phyloP scores from a whole-genome alignment of 2,329 filamentous ascomycete genomes.

The Alternaria brassicicola region DNA sequence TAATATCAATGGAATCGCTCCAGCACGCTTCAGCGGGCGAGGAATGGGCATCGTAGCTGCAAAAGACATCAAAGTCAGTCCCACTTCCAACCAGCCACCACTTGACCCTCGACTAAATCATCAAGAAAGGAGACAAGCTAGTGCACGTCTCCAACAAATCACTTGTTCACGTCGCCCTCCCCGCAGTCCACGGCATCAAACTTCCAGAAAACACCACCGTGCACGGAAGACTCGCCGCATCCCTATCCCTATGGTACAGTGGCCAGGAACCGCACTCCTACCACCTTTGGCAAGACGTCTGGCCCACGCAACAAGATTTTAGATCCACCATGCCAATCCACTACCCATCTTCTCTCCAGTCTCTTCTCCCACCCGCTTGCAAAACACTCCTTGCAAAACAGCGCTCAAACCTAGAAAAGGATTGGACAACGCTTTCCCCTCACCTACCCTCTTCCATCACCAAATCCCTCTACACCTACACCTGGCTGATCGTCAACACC shows the following conservation, averaged over 20 bases:
- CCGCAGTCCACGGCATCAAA: constrained; percentile 55
- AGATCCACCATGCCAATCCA: constrained; percentile 62
- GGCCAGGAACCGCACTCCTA: constrained; percentile 52
- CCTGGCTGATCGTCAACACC: constrained; percentile 67
- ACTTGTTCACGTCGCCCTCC: constrained; percentile 68
- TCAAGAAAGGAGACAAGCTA: constrained; percentile 64
- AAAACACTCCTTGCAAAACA: constrained; percentile 61
- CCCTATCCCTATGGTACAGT: constrained; percentile 60
- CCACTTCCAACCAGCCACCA: neutral
- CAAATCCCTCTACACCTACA: constrained; percentile 57
- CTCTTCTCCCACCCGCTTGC: constrained; percentile 47
- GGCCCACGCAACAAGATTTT: constrained; percentile 69
- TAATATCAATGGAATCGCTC: constrained; percentile 68
- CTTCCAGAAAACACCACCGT: constrained; percentile 64
- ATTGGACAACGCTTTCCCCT: constrained; percentile 55
- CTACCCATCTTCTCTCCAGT: constrained; percentile 55
- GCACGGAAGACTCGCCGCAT: constrained; percentile 75
- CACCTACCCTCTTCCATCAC: constrained; percentile 53
- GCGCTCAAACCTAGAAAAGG: constrained; percentile 56
- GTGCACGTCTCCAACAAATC: constrained; percentile 67
- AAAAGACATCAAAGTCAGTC: constrained; percentile 66
- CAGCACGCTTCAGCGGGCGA: constrained; percentile 70
- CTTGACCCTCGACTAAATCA: constrained; percentile 22
- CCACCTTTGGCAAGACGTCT: constrained; percentile 67
- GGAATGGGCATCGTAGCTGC: constrained; percentile 81